phyloP scores from a whole-genome alignment of 2,329 filamentous ascomycete species.

The Pseudopithomyces chartarum region DNA sequence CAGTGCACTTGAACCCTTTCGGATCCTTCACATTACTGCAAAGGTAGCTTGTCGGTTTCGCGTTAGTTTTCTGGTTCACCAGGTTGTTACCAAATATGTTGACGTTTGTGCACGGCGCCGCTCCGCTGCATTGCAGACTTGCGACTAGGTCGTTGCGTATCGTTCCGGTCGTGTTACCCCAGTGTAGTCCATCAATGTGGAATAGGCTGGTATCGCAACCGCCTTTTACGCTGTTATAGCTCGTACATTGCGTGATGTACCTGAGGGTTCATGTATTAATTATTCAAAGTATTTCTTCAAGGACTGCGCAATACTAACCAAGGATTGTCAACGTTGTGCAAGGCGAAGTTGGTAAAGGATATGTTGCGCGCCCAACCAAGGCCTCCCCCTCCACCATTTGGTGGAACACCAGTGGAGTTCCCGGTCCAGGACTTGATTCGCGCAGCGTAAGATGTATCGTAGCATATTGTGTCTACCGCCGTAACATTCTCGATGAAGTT shows the following conservation, averaged over 20 bases:
- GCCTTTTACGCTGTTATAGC: conserved; percentile 34
- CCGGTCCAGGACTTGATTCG: conserved; percentile 65
- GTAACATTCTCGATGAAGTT: conserved; percentile 58
- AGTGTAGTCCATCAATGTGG: conserved; percentile 38
- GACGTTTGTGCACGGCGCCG: conserved; percentile 13
- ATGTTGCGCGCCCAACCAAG: conserved; percentile 49
- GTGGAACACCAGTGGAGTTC: conserved; percentile 53
- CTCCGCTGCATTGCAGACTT: conserved; percentile 18
- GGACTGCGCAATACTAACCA: conserved; percentile 13
- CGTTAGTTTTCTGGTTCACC: conserved; percentile 6
- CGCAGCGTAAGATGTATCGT: conserved; percentile 51
- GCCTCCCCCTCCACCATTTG: conserved; percentile 63
- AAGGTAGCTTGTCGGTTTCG: conserved; percentile 3
- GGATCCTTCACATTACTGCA: conserved; percentile 13
- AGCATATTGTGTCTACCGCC: conserved; percentile 52
- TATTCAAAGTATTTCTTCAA: not conserved
- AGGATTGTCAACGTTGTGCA: conserved; percentile 27
- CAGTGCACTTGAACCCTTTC: conserved; percentile 10
- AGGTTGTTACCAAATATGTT: conserved; percentile 10
- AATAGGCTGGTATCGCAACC: conserved; percentile 47
- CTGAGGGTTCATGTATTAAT: not conserved
- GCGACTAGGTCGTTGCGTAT: conserved; percentile 2
- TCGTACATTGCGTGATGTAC: conserved; percentile 46
- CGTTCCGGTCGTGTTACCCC: conserved; percentile 30
- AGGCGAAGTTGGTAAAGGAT: conserved; percentile 36